Evolutionary conservation across 2,329 filamentous ascomycete genomes (phyloP), one percentile per base, ranked within the genome.

Genomic region (Ascochyta pisi): DNA sequence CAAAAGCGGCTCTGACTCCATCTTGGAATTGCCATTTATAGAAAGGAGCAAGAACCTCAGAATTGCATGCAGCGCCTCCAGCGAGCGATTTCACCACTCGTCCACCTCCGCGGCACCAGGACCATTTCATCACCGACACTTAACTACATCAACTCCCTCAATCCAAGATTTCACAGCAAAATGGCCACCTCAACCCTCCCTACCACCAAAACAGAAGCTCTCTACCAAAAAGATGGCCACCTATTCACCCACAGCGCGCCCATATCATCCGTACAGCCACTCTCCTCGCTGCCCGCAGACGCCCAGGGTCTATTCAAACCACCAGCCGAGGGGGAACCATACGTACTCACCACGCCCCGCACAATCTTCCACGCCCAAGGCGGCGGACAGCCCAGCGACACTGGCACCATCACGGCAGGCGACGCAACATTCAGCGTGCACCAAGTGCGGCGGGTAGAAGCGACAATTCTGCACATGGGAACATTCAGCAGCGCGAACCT

Each of bases 351-450:
- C 6, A 89, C 86, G 0, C 78, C 83, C 2, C 75, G 83, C 42
- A 91, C 89, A n/a, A 87, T 91, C 58, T 92, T 92, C 74, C 87
- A 92, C 59, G 85, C 87, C 0, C 89, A 92, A 72, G 89, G 89
- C 19, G 89, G 89, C 57, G 89, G 89, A 7, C 89, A 92, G 66
- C 89, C 89, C 0, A 87, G 84, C 0, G 89, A 92, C 59, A 79
- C 81, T 10, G 89, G 89, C 19, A 76, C 68, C 37, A 88, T 91
- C 13, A 35, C n/a, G 19, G n/a, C 22, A 7, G 65, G 19, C 66
- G 62, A 0, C 87, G 90, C 62, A 16, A 16, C 16, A 16, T 16
- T 16, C 16, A 16, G 16, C 16, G 16, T 16, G 66, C 19, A 19
- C 3, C 76, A 82, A 1, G 88, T 86, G 22, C 85, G 88, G 48